Conservation (phyloP, 257 asterid species). For the Solanum clarkiae region DNA sequence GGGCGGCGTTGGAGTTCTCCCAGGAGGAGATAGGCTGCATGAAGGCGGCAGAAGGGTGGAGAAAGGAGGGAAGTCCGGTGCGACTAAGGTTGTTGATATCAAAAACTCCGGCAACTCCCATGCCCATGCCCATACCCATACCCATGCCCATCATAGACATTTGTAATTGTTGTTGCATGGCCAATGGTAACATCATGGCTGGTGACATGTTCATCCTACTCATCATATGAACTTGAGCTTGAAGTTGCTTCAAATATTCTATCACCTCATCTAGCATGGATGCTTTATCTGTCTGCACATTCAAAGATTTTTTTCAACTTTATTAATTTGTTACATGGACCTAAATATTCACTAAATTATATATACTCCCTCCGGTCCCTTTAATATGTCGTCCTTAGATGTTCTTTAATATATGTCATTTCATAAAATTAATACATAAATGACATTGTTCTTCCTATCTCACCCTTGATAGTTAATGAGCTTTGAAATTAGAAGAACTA, state of each 20-base stretch:
- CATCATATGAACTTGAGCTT: slow-evolving; percentile 62
- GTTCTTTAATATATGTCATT: no score
- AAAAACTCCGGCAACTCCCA: slow-evolving; percentile 43
- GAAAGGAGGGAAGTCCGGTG: slow-evolving; percentile 13
- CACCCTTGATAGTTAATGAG: no score
- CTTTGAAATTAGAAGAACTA: no score
- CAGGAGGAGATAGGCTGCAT: slow-evolving; percentile 39
- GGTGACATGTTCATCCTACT: slow-evolving; percentile 60
- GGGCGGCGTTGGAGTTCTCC: slow-evolving; percentile 30
- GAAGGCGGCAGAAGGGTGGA: slow-evolving; percentile 17
- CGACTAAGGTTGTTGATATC: slow-evolving; percentile 38
- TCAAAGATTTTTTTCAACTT: no score
- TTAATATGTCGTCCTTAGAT: no score
- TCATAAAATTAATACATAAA: no score
- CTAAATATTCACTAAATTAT: no score
- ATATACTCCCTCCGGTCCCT: no score
- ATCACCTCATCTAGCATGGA: slow-evolving; percentile 84
- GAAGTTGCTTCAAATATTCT: slow-evolving; percentile 57
- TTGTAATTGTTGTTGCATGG: slow-evolving; percentile 72
- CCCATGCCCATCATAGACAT: slow-evolving; percentile 70
- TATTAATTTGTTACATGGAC: no score
- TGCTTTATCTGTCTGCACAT: slow-evolving; percentile 65
- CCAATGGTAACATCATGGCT: slow-evolving; percentile 50
- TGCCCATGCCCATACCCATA: slow-evolving; percentile 35
- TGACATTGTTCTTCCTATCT: no score